Percentiles rank a stretch among this genome's conserved stretches.
These are phyloP conservation scores for Mallotus nudiflorus DNA, from an alignment of 345 rosid species.

Conservation along the genomic window DNA sequence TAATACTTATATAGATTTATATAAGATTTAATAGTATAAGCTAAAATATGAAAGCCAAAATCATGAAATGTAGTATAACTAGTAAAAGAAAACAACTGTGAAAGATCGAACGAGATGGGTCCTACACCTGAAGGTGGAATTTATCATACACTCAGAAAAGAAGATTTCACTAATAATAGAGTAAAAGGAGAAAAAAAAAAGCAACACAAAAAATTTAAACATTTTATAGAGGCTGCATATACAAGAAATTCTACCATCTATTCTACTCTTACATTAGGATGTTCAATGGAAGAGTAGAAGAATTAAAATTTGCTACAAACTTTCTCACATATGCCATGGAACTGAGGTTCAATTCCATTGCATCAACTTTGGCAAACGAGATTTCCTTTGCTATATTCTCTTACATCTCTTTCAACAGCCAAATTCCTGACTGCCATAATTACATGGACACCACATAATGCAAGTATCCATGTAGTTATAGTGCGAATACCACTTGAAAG, in stretches of 20 bases:
- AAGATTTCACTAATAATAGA: slow-evolving; percentile 73
- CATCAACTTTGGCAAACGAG: slow-evolving; percentile 61
- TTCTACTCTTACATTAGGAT: slow-evolving; percentile 50
- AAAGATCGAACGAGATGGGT: slow-evolving; percentile 98
- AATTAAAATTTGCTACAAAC: slow-evolving; percentile 53
- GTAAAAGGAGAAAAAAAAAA: background rate
- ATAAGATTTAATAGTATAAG: background rate
- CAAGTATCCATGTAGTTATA: slow-evolving; percentile 75
- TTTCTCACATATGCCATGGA: slow-evolving; percentile 64
- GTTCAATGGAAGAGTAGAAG: slow-evolving; percentile 58
- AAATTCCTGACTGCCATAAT: slow-evolving; percentile 67
- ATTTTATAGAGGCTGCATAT: no score
- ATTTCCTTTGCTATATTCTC: slow-evolving; percentile 56
- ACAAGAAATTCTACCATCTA: background rate
- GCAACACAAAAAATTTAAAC: no score
- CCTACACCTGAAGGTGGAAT: slow-evolving; percentile 81
- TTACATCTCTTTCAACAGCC: slow-evolving; percentile 54
- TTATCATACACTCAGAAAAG: slow-evolving; percentile 77
- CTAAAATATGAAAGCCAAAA: slow-evolving; percentile 17
- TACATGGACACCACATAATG: slow-evolving; percentile 69
- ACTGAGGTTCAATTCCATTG: slow-evolving; percentile 77
- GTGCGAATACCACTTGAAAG: slow-evolving; percentile 75
- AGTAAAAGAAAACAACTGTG: slow-evolving; percentile 99
- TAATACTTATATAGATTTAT: slow-evolving; percentile 10
- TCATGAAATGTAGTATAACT: slow-evolving; percentile 95